These are phyloP conservation scores for Chlorociboria aeruginascens DNA, from an alignment of 495 filamentous ascomycete species.

Conservation along the genomic window DNA sequence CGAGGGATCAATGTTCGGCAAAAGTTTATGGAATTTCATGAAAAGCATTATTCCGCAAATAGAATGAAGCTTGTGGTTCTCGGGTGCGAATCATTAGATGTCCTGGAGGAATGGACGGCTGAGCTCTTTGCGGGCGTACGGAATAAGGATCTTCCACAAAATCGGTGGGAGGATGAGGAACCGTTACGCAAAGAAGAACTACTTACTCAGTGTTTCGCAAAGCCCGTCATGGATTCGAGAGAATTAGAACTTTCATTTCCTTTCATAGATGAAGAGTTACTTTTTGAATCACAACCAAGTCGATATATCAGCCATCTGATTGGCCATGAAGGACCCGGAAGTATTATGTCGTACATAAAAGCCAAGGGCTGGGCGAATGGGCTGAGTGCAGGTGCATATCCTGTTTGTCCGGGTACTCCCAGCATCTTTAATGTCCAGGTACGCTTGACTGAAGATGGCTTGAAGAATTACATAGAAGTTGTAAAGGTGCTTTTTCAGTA, in stretches of 20 bases:
- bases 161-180: slow-evolving; percentile 66
- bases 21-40: slow-evolving; percentile 91
- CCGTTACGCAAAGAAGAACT: slow-evolving; percentile 58
- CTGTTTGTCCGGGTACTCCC: slow-evolving; percentile 71
- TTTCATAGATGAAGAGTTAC: slow-evolving; percentile 74
- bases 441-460: slow-evolving; percentile 69
- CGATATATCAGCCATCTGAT: slow-evolving; percentile 89
- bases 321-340: slow-evolving; percentile 93
- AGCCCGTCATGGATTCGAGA: slow-evolving; percentile 89
- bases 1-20: slow-evolving; percentile 78
- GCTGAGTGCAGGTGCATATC: slow-evolving; percentile 61
- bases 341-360: slow-evolving; percentile 91
- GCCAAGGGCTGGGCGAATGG: slow-evolving; percentile 91
- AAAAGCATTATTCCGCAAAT: slow-evolving; percentile 62
- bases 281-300: slow-evolving; percentile 75
- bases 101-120: slow-evolving; percentile 75
- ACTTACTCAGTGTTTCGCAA: slow-evolving; percentile 77
- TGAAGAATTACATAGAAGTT: slow-evolving; percentile 76
- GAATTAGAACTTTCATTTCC: slow-evolving; percentile 80
- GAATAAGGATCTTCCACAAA: slow-evolving; percentile 75
- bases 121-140: slow-evolving; percentile 74
- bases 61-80: slow-evolving; percentile 90
- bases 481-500: slow-evolving; percentile 89
- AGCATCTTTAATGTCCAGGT: slow-evolving; percentile 68
- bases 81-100: slow-evolving; percentile 79